phyloP scores from a whole-genome alignment of 1,284 basidiomycete species.

The Tylopilus orsonianus region DNA sequence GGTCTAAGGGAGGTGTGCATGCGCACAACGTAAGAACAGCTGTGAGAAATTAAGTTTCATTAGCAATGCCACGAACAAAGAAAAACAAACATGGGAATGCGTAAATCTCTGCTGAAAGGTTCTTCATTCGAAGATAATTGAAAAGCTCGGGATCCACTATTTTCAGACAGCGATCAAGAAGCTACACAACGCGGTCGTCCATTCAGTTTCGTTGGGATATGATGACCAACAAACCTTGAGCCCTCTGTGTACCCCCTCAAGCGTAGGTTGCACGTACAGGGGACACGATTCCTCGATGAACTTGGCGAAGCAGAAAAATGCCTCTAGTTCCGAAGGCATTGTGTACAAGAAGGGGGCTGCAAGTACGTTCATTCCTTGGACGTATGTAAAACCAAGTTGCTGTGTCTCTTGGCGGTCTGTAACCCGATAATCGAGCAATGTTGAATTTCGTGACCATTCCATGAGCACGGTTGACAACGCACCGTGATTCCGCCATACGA shows the following conservation, averaged over 20 bases:
- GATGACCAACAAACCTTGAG: conserved; percentile 56
- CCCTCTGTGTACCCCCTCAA: conserved; percentile 92
- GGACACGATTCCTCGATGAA: conserved; percentile 95
- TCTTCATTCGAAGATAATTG: conserved; percentile 80
- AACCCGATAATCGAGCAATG: neutral
- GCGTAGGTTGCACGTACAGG: conserved; percentile 91
- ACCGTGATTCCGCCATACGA: conserved; percentile 94
- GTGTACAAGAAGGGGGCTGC: conserved; percentile 96
- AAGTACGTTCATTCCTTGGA: conserved; percentile 98
- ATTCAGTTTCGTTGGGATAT: neutral
- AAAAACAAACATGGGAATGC: conserved; percentile 86
- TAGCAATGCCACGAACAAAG: neutral
- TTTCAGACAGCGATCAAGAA: conserved; percentile 88
- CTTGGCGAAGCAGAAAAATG: conserved; percentile 91
- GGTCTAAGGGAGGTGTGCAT: conserved; percentile 92
- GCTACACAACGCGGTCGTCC: conserved; percentile 43
- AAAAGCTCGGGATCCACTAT: conserved; percentile 88
- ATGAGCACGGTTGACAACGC: conserved; percentile 14
- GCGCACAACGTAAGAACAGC: conserved; percentile 94
- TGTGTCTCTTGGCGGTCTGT: conserved; percentile 71
- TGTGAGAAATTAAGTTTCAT: conserved; percentile 33
- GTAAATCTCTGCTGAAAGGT: conserved; percentile 96
- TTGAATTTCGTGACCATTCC: neutral
- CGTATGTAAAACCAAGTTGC: conserved; percentile 86
- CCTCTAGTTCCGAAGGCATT: conserved; percentile 94